Percentiles rank a stretch among this genome's conserved stretches.
These are phyloP conservation scores for Ailanthus altissimus DNA, from an alignment of 345 rosid genomes.

Conservation along the genomic window DNA sequence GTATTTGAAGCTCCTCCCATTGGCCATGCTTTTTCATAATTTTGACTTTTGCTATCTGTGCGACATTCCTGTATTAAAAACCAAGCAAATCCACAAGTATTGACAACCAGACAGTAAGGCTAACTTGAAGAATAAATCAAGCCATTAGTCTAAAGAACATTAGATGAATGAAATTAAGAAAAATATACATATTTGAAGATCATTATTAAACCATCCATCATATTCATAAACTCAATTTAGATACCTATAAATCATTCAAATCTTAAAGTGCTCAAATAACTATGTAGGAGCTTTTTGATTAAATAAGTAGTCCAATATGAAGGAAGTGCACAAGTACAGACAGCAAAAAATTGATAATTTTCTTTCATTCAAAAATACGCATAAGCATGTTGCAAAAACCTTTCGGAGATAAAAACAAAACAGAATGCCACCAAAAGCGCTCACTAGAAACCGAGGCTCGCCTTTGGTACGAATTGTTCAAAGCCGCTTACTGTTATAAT, in stretches of 20 bases:
- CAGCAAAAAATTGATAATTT: background rate
- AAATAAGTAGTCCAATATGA: background rate
- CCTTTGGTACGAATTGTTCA: background rate
- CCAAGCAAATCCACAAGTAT: background rate
- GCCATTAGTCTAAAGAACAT: slow-evolving; percentile 6
- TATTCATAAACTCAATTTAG: background rate
- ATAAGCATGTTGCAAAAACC: background rate
- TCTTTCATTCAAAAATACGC: background rate
- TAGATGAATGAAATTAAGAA: background rate
- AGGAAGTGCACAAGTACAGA: background rate
- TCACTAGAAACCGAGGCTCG: background rate
- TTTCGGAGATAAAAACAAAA: background rate
- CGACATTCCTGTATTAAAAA: slow-evolving; percentile 50
- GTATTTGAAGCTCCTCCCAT: slow-evolving; percentile 65
- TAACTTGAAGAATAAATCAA: background rate
- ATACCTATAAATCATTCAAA: background rate
- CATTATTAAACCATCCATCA: background rate
- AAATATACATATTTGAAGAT: background rate
- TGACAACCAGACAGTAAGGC: background rate
- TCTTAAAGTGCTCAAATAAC: background rate
- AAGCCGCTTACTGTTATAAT: background rate
- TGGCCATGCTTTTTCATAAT: slow-evolving; percentile 51
- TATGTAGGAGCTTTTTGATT: background rate
- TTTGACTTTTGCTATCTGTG: slow-evolving; percentile 57
- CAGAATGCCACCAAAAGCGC: background rate